Evolutionary conservation across 371 early-diverging fungal genomes (phyloP).

Genomic region (Rhizopus sp.): DNA sequence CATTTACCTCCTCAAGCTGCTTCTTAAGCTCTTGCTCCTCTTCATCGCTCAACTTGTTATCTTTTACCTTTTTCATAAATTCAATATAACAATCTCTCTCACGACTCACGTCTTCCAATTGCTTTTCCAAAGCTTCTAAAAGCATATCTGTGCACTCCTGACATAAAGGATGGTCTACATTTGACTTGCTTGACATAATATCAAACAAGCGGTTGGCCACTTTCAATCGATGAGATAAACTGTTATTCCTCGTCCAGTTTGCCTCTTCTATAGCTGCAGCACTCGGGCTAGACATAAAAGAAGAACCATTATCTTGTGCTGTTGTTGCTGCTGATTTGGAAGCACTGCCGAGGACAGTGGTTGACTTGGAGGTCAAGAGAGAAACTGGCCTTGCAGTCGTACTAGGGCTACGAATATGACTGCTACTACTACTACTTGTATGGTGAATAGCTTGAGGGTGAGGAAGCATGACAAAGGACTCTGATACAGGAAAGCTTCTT

Average conservation of each 20-base stretch:
- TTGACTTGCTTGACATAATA: slow-evolving; percentile 68
- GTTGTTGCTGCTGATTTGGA: not conserved
- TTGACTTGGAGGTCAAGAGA: not conserved
- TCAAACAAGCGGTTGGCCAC: slow-evolving; percentile 72
- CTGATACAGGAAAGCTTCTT: slow-evolving; percentile 40
- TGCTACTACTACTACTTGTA: slow-evolving; percentile 8
- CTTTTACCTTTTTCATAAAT: slow-evolving; percentile 62
- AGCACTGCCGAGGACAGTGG: slow-evolving; percentile 1
- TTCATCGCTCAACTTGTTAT: slow-evolving; percentile 51
- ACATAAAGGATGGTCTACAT: slow-evolving; percentile 87
- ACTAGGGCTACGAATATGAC: slow-evolving; percentile 4
- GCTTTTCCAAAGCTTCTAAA: slow-evolving; percentile 66
- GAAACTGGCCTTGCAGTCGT: slow-evolving; percentile 4
- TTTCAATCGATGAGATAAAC: slow-evolving; percentile 60
- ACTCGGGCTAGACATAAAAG: not conserved
- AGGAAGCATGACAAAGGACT: slow-evolving; percentile 60
- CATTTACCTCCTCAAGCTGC: slow-evolving; percentile 53
- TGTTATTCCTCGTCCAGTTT: slow-evolving; percentile 36
- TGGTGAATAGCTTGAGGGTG: slow-evolving; percentile 35
- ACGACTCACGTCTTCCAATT: slow-evolving; percentile 65
- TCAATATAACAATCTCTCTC: slow-evolving; percentile 81
- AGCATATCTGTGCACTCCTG: slow-evolving; percentile 87
- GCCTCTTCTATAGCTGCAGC: slow-evolving; percentile 21
- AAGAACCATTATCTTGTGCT: not conserved
- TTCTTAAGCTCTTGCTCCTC: slow-evolving; percentile 47